phyloP scores from a whole-genome alignment of 73 alveolate genomes.

The Paramecium sonneborni region DNA sequence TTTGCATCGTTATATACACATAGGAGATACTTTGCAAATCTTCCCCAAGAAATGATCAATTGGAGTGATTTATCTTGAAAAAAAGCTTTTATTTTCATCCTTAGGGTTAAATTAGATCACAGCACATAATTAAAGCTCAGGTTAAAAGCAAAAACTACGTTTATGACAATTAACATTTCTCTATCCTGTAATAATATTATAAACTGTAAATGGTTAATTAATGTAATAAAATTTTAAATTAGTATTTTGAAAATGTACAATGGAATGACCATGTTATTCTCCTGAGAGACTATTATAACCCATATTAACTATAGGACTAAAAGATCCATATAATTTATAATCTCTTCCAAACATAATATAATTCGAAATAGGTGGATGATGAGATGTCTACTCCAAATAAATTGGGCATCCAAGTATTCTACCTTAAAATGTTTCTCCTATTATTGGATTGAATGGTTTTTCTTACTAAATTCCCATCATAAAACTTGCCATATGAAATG shows the following conservation, averaged over 20 bases:
- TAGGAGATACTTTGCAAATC: slow-evolving; percentile 37
- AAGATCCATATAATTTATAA: slow-evolving; percentile 54
- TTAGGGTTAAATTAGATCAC: slow-evolving; percentile 57
- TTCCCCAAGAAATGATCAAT: slow-evolving; percentile 56
- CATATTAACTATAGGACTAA: slow-evolving; percentile 51
- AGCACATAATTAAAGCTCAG: slow-evolving; percentile 24
- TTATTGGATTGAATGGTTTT: slow-evolving; percentile 67
- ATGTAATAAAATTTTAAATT: slow-evolving; percentile 54
- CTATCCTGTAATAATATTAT: slow-evolving; percentile 38
- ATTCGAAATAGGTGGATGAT: slow-evolving; percentile 66
- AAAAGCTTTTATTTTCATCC: slow-evolving; percentile 33
- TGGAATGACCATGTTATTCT: slow-evolving; percentile 48
- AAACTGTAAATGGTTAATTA: slow-evolving; percentile 54
- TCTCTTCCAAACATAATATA: slow-evolving; percentile 63
- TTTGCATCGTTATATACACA: slow-evolving; percentile 26
- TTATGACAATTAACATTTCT: slow-evolving; percentile 61
- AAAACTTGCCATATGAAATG: slow-evolving; percentile 37
- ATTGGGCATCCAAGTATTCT: slow-evolving; percentile 67
- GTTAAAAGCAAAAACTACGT: slow-evolving; percentile 55
- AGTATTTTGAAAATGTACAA: slow-evolving; percentile 45
- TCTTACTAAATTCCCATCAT: slow-evolving; percentile 69
- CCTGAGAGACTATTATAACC: slow-evolving; percentile 63
- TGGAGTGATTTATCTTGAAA: neutral
- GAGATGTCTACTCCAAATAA: slow-evolving; percentile 62
- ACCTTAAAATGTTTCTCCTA: slow-evolving; percentile 65